Conservation (phyloP, 2,329 filamentous ascomycete species). For the Hymenoscyphus fraxineus region DNA sequence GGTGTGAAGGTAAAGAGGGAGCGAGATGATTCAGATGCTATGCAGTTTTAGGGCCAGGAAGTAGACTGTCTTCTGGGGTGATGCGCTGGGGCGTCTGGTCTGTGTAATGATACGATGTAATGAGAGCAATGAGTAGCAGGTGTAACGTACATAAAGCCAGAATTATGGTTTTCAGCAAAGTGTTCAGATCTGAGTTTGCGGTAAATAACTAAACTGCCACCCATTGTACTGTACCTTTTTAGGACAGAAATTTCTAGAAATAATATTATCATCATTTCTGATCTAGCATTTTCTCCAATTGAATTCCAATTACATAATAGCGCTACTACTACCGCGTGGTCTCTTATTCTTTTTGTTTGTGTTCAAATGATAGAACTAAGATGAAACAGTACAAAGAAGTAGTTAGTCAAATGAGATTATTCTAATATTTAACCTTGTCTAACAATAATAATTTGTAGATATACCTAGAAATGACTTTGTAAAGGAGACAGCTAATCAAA, state of each 20-base stretch:
- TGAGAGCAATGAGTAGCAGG: not conserved
- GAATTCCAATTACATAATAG: not conserved
- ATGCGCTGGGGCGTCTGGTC: not conserved
- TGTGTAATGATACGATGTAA: not conserved
- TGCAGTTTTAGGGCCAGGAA: slow-evolving; percentile 56
- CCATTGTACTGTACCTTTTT: not conserved
- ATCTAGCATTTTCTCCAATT: too few species aligned
- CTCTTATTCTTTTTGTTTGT: too few species aligned
- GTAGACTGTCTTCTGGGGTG: not conserved
- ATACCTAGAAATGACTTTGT: too few species aligned
- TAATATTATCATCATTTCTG: too few species aligned
- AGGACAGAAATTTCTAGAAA: not conserved
- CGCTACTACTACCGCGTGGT: too few species aligned
- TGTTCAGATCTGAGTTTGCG: not conserved
- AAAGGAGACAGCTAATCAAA: too few species aligned
- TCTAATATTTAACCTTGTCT: too few species aligned
- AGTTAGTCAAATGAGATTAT: too few species aligned
- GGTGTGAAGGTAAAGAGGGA: slow-evolving; percentile 49
- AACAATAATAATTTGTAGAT: too few species aligned
- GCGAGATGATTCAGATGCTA: slow-evolving; percentile 49
- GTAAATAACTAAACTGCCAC: too few species aligned
- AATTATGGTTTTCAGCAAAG: not conserved
- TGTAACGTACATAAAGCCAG: not conserved
- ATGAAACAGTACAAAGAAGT: too few species aligned
- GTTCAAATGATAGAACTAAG: too few species aligned